phyloP scores from a whole-genome alignment of 2,329 filamentous ascomycete species.

The Rhinocladiella similis region DNA sequence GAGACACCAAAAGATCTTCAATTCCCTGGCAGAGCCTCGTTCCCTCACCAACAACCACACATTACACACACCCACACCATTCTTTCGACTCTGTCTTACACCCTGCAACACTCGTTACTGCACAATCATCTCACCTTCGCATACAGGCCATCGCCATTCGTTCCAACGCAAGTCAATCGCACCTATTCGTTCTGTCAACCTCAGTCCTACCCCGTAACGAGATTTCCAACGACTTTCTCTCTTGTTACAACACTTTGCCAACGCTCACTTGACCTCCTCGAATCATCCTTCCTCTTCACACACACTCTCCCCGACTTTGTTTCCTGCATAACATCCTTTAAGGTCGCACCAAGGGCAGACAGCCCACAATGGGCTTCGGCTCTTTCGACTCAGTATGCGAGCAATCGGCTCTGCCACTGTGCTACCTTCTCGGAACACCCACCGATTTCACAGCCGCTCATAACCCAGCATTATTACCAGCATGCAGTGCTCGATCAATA shows the following conservation, averaged over 20 bases:
- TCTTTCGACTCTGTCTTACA: background rate
- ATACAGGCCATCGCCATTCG: background rate
- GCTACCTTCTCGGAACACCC: slow-evolving; percentile 73
- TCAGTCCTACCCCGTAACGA: background rate
- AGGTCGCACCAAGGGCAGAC: background rate
- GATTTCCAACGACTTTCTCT: no score
- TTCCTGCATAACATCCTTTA: background rate
- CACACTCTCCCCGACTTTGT: background rate
- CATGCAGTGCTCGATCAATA: slow-evolving; percentile 92
- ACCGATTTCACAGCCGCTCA: slow-evolving; percentile 61
- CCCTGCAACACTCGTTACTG: background rate
- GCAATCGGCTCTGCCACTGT: slow-evolving; percentile 82
- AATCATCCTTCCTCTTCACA: background rate
- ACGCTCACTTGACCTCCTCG: no score
- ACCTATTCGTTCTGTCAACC: background rate
- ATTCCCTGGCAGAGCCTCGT: background rate
- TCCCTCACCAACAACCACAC: background rate
- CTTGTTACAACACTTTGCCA: no score
- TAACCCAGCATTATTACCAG: slow-evolving; percentile 76
- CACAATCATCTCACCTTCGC: background rate
- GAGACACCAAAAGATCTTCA: background rate
- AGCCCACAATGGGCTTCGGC: slow-evolving; percentile 76
- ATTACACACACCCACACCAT: background rate
- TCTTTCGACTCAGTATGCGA: slow-evolving; percentile 86
- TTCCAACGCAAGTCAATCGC: background rate